phyloP scores from a whole-genome alignment of 345 rosid genomes.

The Excoecaria cochinchinensis region DNA sequence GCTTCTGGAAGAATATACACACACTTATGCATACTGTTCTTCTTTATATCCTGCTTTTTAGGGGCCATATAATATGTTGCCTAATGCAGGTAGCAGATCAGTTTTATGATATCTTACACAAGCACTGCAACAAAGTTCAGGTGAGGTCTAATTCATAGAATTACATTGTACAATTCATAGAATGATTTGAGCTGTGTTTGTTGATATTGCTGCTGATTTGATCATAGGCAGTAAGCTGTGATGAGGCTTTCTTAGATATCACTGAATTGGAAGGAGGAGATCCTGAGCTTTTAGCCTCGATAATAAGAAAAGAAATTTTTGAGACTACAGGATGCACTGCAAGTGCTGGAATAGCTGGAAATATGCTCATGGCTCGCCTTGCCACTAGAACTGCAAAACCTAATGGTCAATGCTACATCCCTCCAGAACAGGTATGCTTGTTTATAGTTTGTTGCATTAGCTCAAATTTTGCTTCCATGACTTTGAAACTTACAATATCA shows the following conservation, averaged over 20 bases:
- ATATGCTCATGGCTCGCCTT: conserved; percentile 95
- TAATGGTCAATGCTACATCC: conserved; percentile 75
- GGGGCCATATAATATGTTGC: conserved; percentile 14
- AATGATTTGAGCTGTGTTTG: not conserved
- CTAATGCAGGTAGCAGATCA: conserved; percentile 84
- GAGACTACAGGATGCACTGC: conserved; percentile 86
- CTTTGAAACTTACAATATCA: not conserved
- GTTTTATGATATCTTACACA: conserved; percentile 80
- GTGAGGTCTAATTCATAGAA: conserved; percentile 53
- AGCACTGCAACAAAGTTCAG: conserved; percentile 82
- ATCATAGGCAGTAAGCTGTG: conserved; percentile 87
- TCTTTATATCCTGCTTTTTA: conserved; percentile 1
- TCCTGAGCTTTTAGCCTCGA: conserved; percentile 60
- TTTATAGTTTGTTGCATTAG: not conserved
- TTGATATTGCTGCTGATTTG: conserved; percentile 20
- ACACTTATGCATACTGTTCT: not conserved
- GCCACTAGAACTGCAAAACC: conserved; percentile 95
- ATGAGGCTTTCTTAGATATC: conserved; percentile 91
- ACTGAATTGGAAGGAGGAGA: conserved; percentile 50
- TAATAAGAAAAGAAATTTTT: conserved; percentile 70
- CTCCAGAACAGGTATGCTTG: conserved; percentile 52
- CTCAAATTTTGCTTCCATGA: not conserved
- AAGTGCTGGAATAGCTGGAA: conserved; percentile 81
- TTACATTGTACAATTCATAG: conserved; percentile 8
- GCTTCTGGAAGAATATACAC: no score